Base-by-base conservation (phyloP, 1,139 yeast genomes). In the Suhomyces taliae region DNA sequence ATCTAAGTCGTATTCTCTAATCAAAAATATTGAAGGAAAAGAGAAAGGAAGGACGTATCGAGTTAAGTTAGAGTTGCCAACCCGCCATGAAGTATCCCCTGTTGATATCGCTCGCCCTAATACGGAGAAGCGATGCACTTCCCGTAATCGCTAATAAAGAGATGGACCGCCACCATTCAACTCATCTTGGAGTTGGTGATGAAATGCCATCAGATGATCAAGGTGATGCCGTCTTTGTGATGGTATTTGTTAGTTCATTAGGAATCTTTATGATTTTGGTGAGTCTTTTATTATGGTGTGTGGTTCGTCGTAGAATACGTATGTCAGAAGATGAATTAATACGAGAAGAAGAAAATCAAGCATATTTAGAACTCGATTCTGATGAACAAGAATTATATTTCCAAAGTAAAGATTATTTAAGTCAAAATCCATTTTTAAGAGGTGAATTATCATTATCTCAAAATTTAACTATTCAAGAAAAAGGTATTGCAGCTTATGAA, bases 401-500 rank as follows among this genome's bases (percentile, higher is more conserved):
- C 57, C 87, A 82, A 57, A 85, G 91, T 37, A 81, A 81, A 54
- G 85, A 80, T 42, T 80, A 66, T 54, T 65, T 84, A 37, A 71
- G 70, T 46, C 68, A 75, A 40, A 81, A 84, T 57, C 87, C 89
- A 70, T 80, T 66, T 64, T 70, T 65, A 68, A 72, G 71, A 52
- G 71, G 71, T 36, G 71, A 67, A 43, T 64, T 70, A 55, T 68
- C 81, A 44, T 71, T 65, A 48, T 78, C 76, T 43, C 87, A 74
- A 63, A 73, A 68, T 65, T 76, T 79, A 67, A 73, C 73, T 27
- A 89, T 93, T 34, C 96, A 90, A 59, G 99, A 95, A 59, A 90
- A 89, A 65, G 99, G 97, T 0, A 85, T 95, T 1, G 72, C 80
- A 29, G 99, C 99, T 0, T 93, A 95, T 95, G 95, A 90, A 59